Evolutionary conservation across 2,329 filamentous ascomycete genomes (phyloP).

Genomic region (Colletotrichum neosansevieriae): DNA sequence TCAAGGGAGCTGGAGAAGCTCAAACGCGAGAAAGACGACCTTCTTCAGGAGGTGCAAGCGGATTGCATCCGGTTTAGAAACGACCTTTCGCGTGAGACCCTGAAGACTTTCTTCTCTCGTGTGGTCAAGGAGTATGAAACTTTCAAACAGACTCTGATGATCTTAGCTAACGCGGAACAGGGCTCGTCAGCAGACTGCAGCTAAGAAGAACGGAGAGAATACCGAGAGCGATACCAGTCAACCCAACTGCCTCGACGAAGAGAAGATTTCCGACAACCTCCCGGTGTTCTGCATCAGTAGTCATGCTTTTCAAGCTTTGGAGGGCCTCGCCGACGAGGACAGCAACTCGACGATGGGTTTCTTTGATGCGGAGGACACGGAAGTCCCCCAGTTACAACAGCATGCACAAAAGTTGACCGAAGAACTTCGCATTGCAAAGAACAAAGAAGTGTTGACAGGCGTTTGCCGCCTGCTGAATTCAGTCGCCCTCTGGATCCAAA

Average conservation of each 20-base stretch:
- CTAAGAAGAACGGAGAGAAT: background rate
- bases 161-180: background rate
- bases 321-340: constrained; percentile 51
- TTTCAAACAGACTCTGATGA: too few relatives aligned
- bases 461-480: constrained; percentile 18
- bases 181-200: background rate
- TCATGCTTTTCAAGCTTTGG: constrained; percentile 71
- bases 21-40: background rate
- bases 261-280: constrained; percentile 64
- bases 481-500: constrained; percentile 20
- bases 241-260: constrained; percentile 62
- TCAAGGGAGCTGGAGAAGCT: background rate
- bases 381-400: constrained; percentile 68
- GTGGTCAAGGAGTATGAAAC: constrained; percentile 55
- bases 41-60: background rate
- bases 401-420: constrained; percentile 51
- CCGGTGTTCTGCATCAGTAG: constrained; percentile 76
- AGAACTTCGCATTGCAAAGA: constrained; percentile 18
- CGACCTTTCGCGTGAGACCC: constrained; percentile 56
- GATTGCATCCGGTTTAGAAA: constrained; percentile 68
- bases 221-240: constrained; percentile 48
- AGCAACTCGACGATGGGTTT: constrained; percentile 64
- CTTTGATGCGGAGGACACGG: constrained; percentile 63
- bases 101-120: constrained; percentile 42
- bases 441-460: background rate